Evolutionary conservation across 2,329 filamentous ascomycete species (phyloP).

Genomic region (Hypomyces rosellus): DNA sequence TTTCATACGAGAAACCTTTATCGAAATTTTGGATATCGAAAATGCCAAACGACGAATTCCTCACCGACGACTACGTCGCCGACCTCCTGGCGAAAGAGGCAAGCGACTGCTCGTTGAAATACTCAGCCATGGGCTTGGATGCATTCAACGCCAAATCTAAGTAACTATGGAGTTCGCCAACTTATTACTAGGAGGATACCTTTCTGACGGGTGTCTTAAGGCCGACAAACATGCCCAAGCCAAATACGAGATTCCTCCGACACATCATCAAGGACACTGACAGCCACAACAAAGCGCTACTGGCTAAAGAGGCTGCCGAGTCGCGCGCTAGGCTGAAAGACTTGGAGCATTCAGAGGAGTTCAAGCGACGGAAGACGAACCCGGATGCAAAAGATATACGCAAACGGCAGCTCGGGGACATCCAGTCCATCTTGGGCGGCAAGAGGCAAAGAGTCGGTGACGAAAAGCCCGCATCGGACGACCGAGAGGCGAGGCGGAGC

Average conservation of each 20-base stretch:
- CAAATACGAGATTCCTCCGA: conserved; percentile 83
- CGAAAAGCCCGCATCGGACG: conserved; percentile 12
- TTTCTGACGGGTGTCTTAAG: conserved; percentile 32
- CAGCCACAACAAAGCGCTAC: conserved; percentile 78
- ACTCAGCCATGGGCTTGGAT: conserved; percentile 67
- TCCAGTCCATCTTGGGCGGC: conserved; percentile 51
- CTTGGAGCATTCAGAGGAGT: conserved; percentile 45
- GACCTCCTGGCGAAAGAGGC: conserved; percentile 76
- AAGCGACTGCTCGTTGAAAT: conserved; percentile 63
- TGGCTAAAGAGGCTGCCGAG: conserved; percentile 78
- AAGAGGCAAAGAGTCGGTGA: conserved; percentile 20
- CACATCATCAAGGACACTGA: conserved; percentile 86
- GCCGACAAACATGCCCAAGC: conserved; percentile 66
- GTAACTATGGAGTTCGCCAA: conserved; percentile 28
- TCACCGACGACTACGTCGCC: conserved; percentile 75
- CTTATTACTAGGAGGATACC: neutral
- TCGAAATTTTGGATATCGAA: neutral
- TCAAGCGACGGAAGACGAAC: conserved; percentile 36
- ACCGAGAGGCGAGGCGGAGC: conserved; percentile 11
- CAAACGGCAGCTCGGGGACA: conserved; percentile 53
- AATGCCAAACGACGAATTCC: conserved; percentile 43
- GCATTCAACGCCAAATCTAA: conserved; percentile 49
- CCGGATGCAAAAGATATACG: conserved; percentile 47
- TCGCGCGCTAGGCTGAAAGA: conserved; percentile 62
- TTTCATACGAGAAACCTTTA: neutral